phyloP scores from a whole-genome alignment of 1,284 basidiomycete genomes.

The Caloboletus firmus region DNA sequence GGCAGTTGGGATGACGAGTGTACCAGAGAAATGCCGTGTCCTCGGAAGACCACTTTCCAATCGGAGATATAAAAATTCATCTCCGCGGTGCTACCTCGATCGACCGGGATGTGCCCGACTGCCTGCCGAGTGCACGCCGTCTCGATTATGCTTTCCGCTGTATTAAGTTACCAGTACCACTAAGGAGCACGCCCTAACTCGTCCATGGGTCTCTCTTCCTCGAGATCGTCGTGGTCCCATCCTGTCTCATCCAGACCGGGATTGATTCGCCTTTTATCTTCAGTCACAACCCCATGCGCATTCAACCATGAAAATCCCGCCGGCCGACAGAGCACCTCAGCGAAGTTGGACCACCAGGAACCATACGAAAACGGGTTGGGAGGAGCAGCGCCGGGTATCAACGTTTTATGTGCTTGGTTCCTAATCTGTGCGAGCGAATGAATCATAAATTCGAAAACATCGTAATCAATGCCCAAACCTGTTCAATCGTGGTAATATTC shows the following conservation, averaged over 20 bases:
- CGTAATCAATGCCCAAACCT: conserved; percentile 51
- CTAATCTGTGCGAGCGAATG: conserved; percentile 52
- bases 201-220: conserved; percentile 22
- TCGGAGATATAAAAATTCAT: conserved; percentile 31
- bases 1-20: conserved; percentile 11
- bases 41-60: conserved; percentile 19
- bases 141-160: neutral
- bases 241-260: conserved; percentile 45
- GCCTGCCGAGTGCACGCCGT: neutral
- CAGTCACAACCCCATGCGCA: conserved; percentile 52
- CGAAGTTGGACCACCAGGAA: conserved; percentile 64
- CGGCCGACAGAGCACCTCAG: conserved; percentile 70
- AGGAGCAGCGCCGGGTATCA: conserved; percentile 59
- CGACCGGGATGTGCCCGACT: neutral
- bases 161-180: neutral
- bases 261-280: conserved; percentile 68
- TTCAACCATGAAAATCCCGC: conserved; percentile 71
- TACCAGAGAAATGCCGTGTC: conserved; percentile 32
- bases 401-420: conserved; percentile 72
- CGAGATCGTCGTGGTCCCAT: conserved; percentile 31
- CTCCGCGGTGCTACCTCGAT: conserved; percentile 19
- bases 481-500: conserved; percentile 92
- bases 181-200: conserved; percentile 32
- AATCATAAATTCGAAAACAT: conserved; percentile 6
- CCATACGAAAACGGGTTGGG: conserved; percentile 81